Base-by-base conservation (phyloP, 768 basidiomycete species). In the Pleurotus platypus region DNA sequence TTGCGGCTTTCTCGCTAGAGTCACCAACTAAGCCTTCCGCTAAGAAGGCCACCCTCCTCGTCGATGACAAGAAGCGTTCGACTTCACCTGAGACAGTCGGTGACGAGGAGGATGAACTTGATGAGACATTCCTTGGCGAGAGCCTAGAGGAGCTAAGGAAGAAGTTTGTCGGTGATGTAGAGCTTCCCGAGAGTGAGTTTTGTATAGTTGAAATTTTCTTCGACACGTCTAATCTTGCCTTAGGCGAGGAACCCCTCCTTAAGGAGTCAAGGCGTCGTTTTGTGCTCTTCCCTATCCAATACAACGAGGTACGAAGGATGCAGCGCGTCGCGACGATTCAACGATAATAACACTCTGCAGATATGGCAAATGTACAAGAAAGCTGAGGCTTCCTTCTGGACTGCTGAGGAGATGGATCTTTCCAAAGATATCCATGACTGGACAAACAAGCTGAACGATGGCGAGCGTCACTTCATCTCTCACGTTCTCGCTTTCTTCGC, bases 331-430 rank as follows among this genome's bases (percentile, higher is more conserved):
- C 53, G 5, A 9, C 11, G 5, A 30, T 13, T 8, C 56, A 37
- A 37, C 30, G 15, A 38, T 27, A 2, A n/a, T 24, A 39, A 39
- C 38, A 11, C 27, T n/a, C 12, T 35, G 9, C 20, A 96, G 92
- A 94, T 97, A 63, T 97, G 94, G 94, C 85, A 85, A 64, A 85
- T 92, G 79, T 98, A 98, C 79, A 98, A 97, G 75, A 89, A 91
- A 64, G 94, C 94, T 0, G 85, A 98, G 64, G 93, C 94, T 0
- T 93, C 88, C 0, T 94, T 94, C 72, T 95, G 93, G 93, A 94
- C 92, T 0, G 91, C 89, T 0, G 92, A 94, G 64, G 93, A 94
- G 69, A 89, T 95, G 70, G 90, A 96, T 64, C 84, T 96, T 3
- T 92, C 90, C 15, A 83, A 93, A 59, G 94, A 97, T 63, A 64